These are phyloP conservation scores for Penicillium concentricum DNA, from an alignment of 2,329 filamentous ascomycete species.

Conservation along the genomic window DNA sequence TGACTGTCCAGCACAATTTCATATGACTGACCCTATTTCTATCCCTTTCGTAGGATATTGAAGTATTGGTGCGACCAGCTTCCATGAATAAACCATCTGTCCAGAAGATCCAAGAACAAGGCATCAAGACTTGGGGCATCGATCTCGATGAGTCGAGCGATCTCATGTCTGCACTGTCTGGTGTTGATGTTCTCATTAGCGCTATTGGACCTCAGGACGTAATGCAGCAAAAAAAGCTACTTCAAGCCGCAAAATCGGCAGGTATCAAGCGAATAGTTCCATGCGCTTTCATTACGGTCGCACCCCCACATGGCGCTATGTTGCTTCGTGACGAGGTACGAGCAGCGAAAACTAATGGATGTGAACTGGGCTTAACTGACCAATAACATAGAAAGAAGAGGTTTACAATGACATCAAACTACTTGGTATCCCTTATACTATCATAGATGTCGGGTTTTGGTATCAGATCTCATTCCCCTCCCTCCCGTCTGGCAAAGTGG, in stretches of 20 bases:
- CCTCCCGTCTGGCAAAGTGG: constrained; percentile 14
- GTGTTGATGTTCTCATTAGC: constrained; percentile 43
- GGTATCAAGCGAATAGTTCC: constrained; percentile 33
- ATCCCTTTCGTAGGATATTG: constrained; percentile 39
- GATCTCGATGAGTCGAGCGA: not conserved
- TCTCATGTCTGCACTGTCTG: constrained; percentile 11
- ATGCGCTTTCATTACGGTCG: constrained; percentile 41
- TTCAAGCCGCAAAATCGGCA: constrained; percentile 43
- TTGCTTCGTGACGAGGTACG: constrained; percentile 25
- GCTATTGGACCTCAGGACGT: constrained; percentile 29
- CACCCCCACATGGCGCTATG: constrained; percentile 36
- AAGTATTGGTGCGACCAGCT: constrained; percentile 41
- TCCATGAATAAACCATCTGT: constrained; percentile 42
- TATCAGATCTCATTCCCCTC: constrained; percentile 42
- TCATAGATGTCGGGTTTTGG: constrained; percentile 55
- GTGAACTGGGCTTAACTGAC: not conserved
- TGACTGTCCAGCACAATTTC: not conserved
- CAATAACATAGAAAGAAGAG: constrained; percentile 41
- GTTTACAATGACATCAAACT: constrained; percentile 44
- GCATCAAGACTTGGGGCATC: constrained; percentile 36
- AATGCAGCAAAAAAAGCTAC: constrained; percentile 33
- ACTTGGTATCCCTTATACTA: constrained; percentile 48
- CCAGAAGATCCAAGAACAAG: constrained; percentile 21
- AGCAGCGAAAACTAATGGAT: not conserved
- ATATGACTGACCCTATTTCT: not conserved